Evolutionary conservation across 208 protist species (phyloP).

Genomic region (Leishmania gerbilli): DNA sequence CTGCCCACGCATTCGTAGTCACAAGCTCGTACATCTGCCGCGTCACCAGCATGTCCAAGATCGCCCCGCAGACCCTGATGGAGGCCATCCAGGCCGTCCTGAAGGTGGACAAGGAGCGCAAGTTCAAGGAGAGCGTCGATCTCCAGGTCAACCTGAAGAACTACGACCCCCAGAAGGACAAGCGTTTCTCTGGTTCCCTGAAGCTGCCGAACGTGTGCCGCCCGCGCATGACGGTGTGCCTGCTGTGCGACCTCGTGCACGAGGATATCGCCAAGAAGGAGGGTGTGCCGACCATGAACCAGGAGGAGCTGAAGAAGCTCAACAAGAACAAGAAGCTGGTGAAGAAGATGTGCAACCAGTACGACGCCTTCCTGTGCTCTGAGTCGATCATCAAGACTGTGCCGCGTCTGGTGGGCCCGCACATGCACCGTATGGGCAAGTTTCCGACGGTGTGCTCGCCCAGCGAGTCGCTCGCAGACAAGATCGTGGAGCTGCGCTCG

Average conservation of each 20-base stretch:
- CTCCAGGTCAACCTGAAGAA: conserved; percentile 99
- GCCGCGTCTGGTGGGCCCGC: conserved; percentile 94
- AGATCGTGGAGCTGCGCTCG: conserved; percentile 95
- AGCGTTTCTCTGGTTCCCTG: conserved; percentile 98
- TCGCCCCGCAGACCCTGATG: conserved; percentile 67
- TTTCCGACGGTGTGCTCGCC: conserved; percentile 97
- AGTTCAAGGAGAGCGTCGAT: conserved; percentile 99
- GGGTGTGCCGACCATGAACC: conserved; percentile 93
- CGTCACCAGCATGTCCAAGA: conserved; percentile 84
- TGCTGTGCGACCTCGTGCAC: conserved; percentile 97
- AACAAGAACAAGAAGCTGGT: conserved; percentile 99
- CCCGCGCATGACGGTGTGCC: conserved; percentile 95
- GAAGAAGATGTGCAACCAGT: conserved; percentile 99
- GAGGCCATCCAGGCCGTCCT: conserved; percentile 89
- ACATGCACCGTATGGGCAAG: conserved; percentile 99
- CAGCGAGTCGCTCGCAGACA: conserved; percentile 93
- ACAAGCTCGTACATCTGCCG: neutral
- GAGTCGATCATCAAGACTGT: conserved; percentile 98
- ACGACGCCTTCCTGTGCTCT: conserved; percentile 98
- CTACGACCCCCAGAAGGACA: conserved; percentile 99
- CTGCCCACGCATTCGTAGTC: neutral
- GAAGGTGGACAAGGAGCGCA: conserved; percentile 83
- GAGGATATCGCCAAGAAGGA: conserved; percentile 95
- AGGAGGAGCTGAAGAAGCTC: conserved; percentile 99
- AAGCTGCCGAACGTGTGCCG: conserved; percentile 95